These are phyloP conservation scores for Pythium rhizo-oryzae DNA, from an alignment of 352 stramenopile species.

Conservation along the genomic window DNA sequence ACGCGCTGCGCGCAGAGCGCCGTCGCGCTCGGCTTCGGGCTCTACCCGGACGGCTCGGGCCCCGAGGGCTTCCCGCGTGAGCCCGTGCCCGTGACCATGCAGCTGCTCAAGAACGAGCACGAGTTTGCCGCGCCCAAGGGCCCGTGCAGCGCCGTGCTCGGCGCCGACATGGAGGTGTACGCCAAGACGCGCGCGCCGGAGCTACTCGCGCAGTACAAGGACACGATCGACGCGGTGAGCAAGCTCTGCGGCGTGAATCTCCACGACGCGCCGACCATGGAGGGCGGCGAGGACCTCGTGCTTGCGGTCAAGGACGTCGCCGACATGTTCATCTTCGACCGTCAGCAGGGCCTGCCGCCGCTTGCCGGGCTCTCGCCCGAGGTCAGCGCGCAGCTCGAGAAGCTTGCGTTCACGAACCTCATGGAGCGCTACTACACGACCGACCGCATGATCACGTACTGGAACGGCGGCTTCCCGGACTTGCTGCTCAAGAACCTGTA, in stretches of 20 bases:
- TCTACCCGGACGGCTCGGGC: slow-evolving; percentile 83
- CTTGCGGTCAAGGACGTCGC: slow-evolving; percentile 82
- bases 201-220: slow-evolving; percentile 56
- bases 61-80: slow-evolving; percentile 66
- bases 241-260: slow-evolving; percentile 68
- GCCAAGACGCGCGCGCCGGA: slow-evolving; percentile 53
- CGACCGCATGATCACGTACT: slow-evolving; percentile 81
- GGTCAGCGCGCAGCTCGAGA: slow-evolving; percentile 54
- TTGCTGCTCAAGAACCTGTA: slow-evolving; percentile 69
- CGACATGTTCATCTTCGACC: slow-evolving; percentile 86
- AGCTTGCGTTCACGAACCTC: slow-evolving; percentile 79
- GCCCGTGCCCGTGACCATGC: slow-evolving; percentile 85
- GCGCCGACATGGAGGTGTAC: slow-evolving; percentile 61
- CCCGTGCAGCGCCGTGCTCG: slow-evolving; percentile 56
- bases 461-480: slow-evolving; percentile 74
- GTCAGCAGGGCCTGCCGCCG: slow-evolving; percentile 59
- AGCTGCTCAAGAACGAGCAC: slow-evolving; percentile 83
- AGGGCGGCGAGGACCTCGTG: slow-evolving; percentile 70
- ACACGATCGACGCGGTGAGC: slow-evolving; percentile 57
- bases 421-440: slow-evolving; percentile 88
- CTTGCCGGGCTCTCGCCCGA: slow-evolving; percentile 57
- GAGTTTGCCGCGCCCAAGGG: slow-evolving; percentile 84
- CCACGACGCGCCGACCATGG: slow-evolving; percentile 53
- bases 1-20: slow-evolving; percentile 84
- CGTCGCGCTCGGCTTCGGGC: slow-evolving; percentile 66